Base-by-base conservation (phyloP, 116 monocot species). In the Trichopus zeylanicus region DNA sequence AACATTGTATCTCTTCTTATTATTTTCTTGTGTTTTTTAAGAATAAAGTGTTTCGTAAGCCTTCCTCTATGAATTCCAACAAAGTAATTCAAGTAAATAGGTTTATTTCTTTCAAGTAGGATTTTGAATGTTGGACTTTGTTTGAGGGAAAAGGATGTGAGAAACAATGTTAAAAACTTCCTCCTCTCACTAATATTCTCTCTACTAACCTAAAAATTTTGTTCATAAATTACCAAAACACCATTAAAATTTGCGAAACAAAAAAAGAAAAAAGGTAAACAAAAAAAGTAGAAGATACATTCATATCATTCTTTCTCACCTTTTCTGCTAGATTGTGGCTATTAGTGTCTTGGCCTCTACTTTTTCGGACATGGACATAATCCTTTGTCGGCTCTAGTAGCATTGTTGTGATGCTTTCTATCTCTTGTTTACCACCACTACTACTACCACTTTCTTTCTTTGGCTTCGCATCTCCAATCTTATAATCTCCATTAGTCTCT, bases 281-380 rank as follows among this genome's bases (percentile, higher is more conserved):
- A n/a, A n/a, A n/a, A n/a, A n/a, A n/a, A n/a, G n/a, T n/a, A n/a
- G 10, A 13, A 42, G 13, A 69, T 27, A 20, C 52, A 37, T 55
- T 28, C 28, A 27, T 35, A 6, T n/a, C 46, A 20, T 21, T 29
- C n/a, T 30, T 55, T 19, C 57, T 62, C 65, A 91, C 88, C 65
- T 82, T 77, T 57, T 88, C 88, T 6, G 88, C 88, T 33, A 91
- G 86, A 71, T 86, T 91, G 55, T 91, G 91, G 80, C 86, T 91
- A 51, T 91, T 86, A 3, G 91, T 91, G 16, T 86, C 91, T 65
- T 86, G 86, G 62, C 91, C 91, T 70, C 86, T 79, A 54, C 86
- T 80, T 31, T 86, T 86, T 57, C 91, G 79, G 63, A 91, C 91
- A 80, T 91, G 86, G 53, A 91, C 86, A 64, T 83, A 91, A 49